Conservation (phyloP, 257 asterid genomes). For the Solanum appendiculatum region DNA sequence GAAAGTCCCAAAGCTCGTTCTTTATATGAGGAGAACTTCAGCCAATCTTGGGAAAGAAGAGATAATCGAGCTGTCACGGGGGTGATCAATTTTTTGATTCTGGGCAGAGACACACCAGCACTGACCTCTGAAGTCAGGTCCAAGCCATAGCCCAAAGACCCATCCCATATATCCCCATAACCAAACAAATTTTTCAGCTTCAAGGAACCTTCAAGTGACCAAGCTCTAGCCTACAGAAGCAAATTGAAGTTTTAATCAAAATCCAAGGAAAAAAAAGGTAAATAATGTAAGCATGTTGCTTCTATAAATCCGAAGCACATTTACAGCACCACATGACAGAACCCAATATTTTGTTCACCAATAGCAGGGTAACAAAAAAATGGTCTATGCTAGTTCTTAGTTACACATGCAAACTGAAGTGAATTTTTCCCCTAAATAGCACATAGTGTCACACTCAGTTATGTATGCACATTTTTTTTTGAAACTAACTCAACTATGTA, state of each 20-base stretch:
- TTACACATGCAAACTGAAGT: neutral
- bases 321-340: neutral
- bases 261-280: neutral
- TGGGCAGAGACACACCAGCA: slow-evolving; percentile 69
- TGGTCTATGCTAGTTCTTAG: neutral
- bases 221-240: slow-evolving; percentile 70
- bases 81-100: slow-evolving; percentile 49
- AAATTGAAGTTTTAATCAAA: slow-evolving; percentile 12
- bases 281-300: neutral
- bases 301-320: neutral
- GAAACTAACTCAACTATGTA: too few relatives aligned
- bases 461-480: neutral
- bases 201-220: slow-evolving; percentile 66
- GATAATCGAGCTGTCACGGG: slow-evolving; percentile 70
- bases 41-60: slow-evolving; percentile 90
- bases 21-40: slow-evolving; percentile 81
- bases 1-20: slow-evolving; percentile 76
- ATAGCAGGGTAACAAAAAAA: neutral
- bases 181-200: slow-evolving; percentile 81
- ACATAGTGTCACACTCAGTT: neutral
- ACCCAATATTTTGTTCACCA: neutral
- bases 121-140: slow-evolving; percentile 70
- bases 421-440: neutral
- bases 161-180: slow-evolving; percentile 94
- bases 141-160: slow-evolving; percentile 81